Evolutionary conservation across 2,329 filamentous ascomycete species (phyloP).

Genomic region (Ophiostoma triangulosporum): DNA sequence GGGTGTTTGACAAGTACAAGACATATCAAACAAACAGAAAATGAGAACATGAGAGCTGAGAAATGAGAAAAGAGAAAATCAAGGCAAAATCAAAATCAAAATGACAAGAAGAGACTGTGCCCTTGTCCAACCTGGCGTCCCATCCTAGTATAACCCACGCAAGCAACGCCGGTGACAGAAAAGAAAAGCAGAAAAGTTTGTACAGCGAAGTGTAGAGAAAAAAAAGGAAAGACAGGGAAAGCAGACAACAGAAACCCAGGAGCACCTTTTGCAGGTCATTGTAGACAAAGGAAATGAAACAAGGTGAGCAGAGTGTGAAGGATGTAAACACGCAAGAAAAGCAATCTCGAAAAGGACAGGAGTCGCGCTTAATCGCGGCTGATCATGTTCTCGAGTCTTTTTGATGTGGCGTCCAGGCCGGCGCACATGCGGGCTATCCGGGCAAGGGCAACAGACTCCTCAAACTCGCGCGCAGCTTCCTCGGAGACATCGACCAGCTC

Average conservation of each 20-base stretch:
- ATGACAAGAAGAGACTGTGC: neutral
- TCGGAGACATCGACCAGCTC: conserved; percentile 35
- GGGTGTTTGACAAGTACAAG: neutral
- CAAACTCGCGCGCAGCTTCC: neutral
- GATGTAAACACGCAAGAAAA: neutral
- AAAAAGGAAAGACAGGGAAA: neutral
- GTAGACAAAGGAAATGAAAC: neutral
- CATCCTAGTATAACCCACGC: neutral
- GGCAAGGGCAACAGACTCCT: conserved; percentile 28
- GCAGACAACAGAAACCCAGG: conserved; percentile 1
- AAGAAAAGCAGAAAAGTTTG: neutral
- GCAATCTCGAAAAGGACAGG: neutral
- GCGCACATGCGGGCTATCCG: conserved; percentile 37
- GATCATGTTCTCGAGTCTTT: conserved; percentile 24
- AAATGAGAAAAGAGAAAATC: no score
- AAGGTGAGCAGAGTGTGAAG: neutral
- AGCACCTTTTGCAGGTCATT: neutral
- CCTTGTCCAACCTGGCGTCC: neutral
- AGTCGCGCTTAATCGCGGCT: conserved; percentile 19
- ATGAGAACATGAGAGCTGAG: no score
- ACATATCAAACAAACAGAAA: neutral
- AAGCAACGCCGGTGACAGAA: conserved; percentile 2
- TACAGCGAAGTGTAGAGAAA: conserved; percentile 3
- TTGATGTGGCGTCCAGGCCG: conserved; percentile 23
- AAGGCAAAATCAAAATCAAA: no score